Conservation (phyloP, 1,284 basidiomycete genomes). For the Sporisorium reilianum region DNA sequence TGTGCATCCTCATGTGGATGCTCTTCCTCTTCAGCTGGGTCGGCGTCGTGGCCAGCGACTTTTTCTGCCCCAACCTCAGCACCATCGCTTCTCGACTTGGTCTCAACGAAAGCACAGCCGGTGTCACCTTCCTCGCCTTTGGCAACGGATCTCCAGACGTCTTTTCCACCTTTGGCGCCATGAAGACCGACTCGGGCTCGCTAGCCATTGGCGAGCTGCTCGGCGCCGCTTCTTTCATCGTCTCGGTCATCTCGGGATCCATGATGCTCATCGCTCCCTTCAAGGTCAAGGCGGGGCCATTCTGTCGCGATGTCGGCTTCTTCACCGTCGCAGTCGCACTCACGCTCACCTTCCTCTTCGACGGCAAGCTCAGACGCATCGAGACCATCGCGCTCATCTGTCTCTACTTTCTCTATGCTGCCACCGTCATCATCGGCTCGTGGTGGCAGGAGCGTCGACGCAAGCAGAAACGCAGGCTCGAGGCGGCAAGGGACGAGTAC, state of each 20-base stretch:
- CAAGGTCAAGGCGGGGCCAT: slow-evolving; percentile 81
- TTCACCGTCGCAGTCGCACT: slow-evolving; percentile 83
- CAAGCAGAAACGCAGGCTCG: slow-evolving; percentile 39
- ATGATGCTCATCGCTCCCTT: slow-evolving; percentile 97
- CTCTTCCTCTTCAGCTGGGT: slow-evolving; percentile 65
- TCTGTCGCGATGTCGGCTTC: slow-evolving; percentile 92
- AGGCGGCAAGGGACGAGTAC: slow-evolving; percentile 53
- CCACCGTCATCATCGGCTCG: slow-evolving; percentile 79
- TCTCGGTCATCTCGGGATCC: slow-evolving; percentile 90
- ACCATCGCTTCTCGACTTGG: slow-evolving; percentile 61
- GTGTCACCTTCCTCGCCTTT: slow-evolving; percentile 67
- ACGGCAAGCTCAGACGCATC: slow-evolving; percentile 79
- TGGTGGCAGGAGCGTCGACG: slow-evolving; percentile 75
- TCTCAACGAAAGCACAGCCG: slow-evolving; percentile 66
- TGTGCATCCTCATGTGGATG: slow-evolving; percentile 56
- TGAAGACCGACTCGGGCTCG: slow-evolving; percentile 85
- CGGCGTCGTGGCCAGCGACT: slow-evolving; percentile 66
- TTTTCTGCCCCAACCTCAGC: slow-evolving; percentile 67
- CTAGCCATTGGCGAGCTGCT: slow-evolving; percentile 94
- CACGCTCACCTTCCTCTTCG: slow-evolving; percentile 82
- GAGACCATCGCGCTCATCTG: slow-evolving; percentile 82
- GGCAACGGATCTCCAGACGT: slow-evolving; percentile 71
- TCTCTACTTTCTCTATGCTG: slow-evolving; percentile 84
- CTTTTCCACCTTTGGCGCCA: slow-evolving; percentile 93
- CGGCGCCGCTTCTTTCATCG: slow-evolving; percentile 94